These are phyloP conservation scores for Phytophthora tubulina DNA, from an alignment of 352 stramenopile genomes.

Conservation along the genomic window DNA sequence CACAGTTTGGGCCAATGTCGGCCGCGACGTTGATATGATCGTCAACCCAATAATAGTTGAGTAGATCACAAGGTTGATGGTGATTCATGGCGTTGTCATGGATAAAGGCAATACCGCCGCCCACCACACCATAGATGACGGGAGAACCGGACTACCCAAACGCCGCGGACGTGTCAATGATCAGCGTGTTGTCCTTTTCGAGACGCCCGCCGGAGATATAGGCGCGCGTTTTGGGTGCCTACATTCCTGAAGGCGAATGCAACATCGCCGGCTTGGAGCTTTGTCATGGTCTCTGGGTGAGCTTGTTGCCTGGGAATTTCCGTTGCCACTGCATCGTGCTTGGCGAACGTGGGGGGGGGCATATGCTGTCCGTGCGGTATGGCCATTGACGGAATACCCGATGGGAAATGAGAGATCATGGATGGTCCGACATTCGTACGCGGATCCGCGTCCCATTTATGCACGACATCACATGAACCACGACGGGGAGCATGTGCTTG, in stretches of 20 bases:
- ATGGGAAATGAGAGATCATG: conserved; percentile 31
- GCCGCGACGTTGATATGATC: conserved; percentile 35
- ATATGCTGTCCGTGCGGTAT: neutral
- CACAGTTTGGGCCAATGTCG: conserved; percentile 1
- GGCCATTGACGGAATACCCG: conserved; percentile 15
- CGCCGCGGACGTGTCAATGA: conserved; percentile 37
- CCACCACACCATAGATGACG: conserved; percentile 18
- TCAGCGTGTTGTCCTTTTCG: conserved; percentile 10
- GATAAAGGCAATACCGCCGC: conserved; percentile 19
- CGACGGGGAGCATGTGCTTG: conserved; percentile 11
- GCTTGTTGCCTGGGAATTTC: neutral
- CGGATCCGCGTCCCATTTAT: conserved; percentile 21
- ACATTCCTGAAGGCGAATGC: conserved; percentile 22
- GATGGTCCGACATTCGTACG: conserved; percentile 3
- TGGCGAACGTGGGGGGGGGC: conserved; percentile 3
- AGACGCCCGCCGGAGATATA: conserved; percentile 14
- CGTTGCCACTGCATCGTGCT: conserved; percentile 1
- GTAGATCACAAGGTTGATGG: neutral
- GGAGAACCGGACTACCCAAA: conserved; percentile 9
- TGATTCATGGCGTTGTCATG: conserved; percentile 1
- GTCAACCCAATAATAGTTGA: conserved; percentile 38
- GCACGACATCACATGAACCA: conserved; percentile 35
- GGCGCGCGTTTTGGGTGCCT: conserved; percentile 13
- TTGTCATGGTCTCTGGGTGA: neutral
- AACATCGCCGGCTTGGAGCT: conserved; percentile 18